A percentile compares a stretch with the other conserved stretches of the same genome.
phyloP scores from a whole-genome alignment of 2,329 filamentous ascomycete species.

The Aspergillus pseudonomiae region DNA sequence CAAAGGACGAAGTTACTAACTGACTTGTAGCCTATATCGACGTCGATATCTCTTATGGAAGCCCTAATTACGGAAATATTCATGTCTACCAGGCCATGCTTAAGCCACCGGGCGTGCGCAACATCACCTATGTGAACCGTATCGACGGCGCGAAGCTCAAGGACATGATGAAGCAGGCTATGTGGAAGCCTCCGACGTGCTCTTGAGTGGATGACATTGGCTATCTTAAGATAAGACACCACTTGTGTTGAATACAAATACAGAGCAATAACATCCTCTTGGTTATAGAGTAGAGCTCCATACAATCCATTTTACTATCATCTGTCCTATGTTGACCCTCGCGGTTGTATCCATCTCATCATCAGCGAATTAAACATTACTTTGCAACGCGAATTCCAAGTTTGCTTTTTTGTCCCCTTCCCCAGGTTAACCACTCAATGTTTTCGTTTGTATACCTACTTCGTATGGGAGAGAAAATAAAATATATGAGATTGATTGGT shows the following conservation, averaged over 20 bases:
- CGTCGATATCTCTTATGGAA: constrained; percentile 47
- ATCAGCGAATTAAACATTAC: too few relatives aligned
- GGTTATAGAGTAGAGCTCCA: too few relatives aligned
- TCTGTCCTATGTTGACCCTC: too few relatives aligned
- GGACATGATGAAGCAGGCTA: constrained; percentile 32
- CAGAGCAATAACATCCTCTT: background rate
- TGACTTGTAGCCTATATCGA: constrained; percentile 42
- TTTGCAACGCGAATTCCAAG: too few relatives aligned
- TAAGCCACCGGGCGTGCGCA: constrained; percentile 37
- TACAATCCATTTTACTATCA: too few relatives aligned
- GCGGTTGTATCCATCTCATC: too few relatives aligned
- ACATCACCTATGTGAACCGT: constrained; percentile 45
- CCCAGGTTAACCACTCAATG: too few relatives aligned
- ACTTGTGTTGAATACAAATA: background rate
- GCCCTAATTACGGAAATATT: constrained; percentile 47
- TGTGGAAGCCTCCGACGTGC: constrained; percentile 28
- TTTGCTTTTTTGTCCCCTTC: too few relatives aligned
- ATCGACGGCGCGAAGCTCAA: constrained; percentile 42
- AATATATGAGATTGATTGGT: too few relatives aligned
- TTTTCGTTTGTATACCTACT: too few relatives aligned
- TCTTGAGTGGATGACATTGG: background rate
- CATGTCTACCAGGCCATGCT: constrained; percentile 48
- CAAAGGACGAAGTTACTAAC: background rate
- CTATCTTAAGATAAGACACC: background rate
- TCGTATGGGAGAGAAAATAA: too few relatives aligned